Base-by-base conservation (phyloP, 768 basidiomycete species). In the Leucosporidium scottii region DNA sequence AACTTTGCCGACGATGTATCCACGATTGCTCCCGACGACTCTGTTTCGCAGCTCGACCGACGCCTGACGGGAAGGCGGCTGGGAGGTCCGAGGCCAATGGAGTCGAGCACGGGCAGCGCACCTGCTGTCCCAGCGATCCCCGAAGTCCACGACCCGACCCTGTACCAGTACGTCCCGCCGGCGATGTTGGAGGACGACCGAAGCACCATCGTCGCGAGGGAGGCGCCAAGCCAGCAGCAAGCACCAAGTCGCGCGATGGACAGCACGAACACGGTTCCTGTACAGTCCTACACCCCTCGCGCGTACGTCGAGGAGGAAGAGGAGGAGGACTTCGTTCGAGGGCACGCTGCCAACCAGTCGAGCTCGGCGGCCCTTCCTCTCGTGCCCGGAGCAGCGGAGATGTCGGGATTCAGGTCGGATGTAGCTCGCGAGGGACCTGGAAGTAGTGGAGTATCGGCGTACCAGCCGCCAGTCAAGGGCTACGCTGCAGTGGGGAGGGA, bases 11-110 rank as follows among this genome's bases (percentile, higher is more conserved):
- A 68, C 27, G 71, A 72, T 59, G 64, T 67, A 4, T 56, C 58
- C 23, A 72, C 71, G 2, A 72, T 72, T 28, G 31, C 23, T 0
- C 71, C 71, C 6, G 67, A 66, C 58, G 71, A 72, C 60, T 64
- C 62, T 7, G 71, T 72, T n/a, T 64, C 62, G 4, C 67, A 72
- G 44, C 39, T 72, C 51, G 71, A 67, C 34, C 53, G 71, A 2
- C 49, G 65, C 18, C 62, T 69, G 44, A 72, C 71, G 1, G 67
- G 68, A 0, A n/a, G 53, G 23, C 36, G 27, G 1, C 20, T 69
- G 18, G 44, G 61, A 20, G 71, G 71, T 13, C 67, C 71, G 15
- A 18, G 71, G 6, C 57, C 71, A 2, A 64, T 69, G 25, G 53
- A 54, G 53, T 25, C 25, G n/a, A 28, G 28, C 53, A 28, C 5